Base-by-base conservation (phyloP, 257 asterid species). In the Solanum appendiculatum region DNA sequence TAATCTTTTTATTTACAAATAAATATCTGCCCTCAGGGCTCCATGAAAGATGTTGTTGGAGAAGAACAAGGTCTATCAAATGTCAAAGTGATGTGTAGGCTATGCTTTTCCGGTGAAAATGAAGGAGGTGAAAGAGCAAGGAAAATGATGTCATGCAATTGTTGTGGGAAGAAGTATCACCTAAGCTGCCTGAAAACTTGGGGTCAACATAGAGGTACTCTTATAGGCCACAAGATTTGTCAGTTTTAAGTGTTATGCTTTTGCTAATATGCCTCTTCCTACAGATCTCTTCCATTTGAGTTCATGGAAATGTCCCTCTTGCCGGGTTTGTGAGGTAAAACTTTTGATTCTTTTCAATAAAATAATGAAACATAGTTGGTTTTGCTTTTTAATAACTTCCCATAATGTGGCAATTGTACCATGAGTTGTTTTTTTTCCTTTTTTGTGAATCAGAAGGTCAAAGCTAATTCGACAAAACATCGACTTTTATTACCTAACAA, bases 271-370 rank as follows among this genome's bases (percentile, higher is more conserved):
- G 90, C 86, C 73, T 80, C 87, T 89, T 40, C 70, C 64, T 89
- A 21, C 94, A 97, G 99, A 96, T 93, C 96, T 97, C 88, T 96
- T 97, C 89, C 99, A 97, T 90, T 97, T 98, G 99, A 96, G 98
- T 91, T 95, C 98, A 64, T 97, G 99, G 99, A 88, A 93, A 29
- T 97, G 99, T 90, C 98, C 99, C 86, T 96, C 98, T 78, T 97
- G 99, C 91, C 94, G 98, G 74, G 86, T 80, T 75, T 97, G 99
- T 86, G 99, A 97, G 99, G 99, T 97, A 92, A 89, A 69, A 68
- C 8, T 63, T 85, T 54, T 75, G 68, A 63, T 89, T 83, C 81
- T 70, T 82, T 85, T 82, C 86, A 85, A 77, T 85, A 37, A 64
- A 86, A 75, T 85, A 54, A 56, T 46, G 85, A 31, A 29, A 78